Evolutionary conservation across 192 early-diverging fungal species (phyloP).

Genomic region (Backusella tuberculispora): DNA sequence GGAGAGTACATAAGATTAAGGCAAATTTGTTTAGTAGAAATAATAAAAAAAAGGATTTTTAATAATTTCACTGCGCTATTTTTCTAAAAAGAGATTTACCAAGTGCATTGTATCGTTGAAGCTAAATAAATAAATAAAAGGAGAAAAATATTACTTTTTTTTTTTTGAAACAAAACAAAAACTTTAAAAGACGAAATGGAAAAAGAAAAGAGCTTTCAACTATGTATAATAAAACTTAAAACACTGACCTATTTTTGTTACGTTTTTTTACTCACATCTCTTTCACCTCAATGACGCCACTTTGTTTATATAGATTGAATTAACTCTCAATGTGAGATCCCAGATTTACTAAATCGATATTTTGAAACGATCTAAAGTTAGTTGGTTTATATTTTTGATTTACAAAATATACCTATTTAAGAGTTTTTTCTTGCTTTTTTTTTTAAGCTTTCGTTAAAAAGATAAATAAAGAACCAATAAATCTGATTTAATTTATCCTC

Average conservation of each 20-base stretch:
- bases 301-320: constrained; percentile 3
- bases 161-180: neutral
- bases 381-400: neutral
- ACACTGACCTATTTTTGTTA: neutral
- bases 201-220: neutral
- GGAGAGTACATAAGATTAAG: neutral
- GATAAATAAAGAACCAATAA: neutral
- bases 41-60: neutral
- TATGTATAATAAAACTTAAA: neutral
- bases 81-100: neutral
- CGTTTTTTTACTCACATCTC: neutral
- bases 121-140: neutral
- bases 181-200: neutral
- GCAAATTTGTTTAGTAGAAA: neutral
- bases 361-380: neutral
- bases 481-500: neutral
- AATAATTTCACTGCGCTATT: neutral
- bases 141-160: neutral
- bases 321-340: neutral
- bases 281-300: neutral
- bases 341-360: constrained; percentile 5
- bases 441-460: neutral
- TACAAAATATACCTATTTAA: neutral
- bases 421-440: neutral
- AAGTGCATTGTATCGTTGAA: neutral